These are phyloP conservation scores for Hyaloscypha hepaticicola DNA, from an alignment of 495 filamentous ascomycete species.

Conservation along the genomic window DNA sequence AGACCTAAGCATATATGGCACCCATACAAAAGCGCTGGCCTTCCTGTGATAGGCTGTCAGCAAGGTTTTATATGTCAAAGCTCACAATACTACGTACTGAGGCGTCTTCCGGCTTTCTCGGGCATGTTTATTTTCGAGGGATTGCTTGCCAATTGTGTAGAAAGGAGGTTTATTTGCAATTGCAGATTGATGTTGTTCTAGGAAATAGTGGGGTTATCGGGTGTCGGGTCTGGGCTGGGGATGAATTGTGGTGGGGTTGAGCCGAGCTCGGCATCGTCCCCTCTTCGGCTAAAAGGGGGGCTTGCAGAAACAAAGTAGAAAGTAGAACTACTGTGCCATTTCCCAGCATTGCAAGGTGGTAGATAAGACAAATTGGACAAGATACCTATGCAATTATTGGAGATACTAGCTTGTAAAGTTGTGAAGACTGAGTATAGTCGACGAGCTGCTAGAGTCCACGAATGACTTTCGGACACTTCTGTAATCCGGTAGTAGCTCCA, in stretches of 20 bases:
- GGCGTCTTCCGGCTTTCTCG: conserved; percentile 21
- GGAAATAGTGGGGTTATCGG: background rate
- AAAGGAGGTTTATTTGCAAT: background rate
- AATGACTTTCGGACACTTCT: no score
- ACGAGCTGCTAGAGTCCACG: no score
- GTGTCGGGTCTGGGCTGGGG: background rate
- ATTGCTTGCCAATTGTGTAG: background rate
- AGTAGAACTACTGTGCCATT: no score
- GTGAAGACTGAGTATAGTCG: no score
- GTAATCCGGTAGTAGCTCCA: no score
- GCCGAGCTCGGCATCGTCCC: background rate
- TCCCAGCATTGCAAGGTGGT: no score
- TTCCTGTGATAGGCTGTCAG: conserved; percentile 18
- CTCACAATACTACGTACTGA: conserved; percentile 15
- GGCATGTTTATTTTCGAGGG: background rate
- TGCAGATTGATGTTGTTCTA: background rate
- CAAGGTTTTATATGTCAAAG: background rate
- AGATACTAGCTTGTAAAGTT: no score
- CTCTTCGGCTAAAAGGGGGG: background rate
- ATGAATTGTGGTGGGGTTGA: background rate
- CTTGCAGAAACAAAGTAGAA: no score
- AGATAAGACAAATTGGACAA: no score
- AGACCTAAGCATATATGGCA: background rate
- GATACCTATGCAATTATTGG: no score
- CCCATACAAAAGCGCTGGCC: conserved; percentile 30